Percentiles rank a stretch among this genome's conserved stretches.
Evolutionary conservation across 2,329 filamentous ascomycete genomes (phyloP).

Genomic region (Phaeosphaeria sp.): DNA sequence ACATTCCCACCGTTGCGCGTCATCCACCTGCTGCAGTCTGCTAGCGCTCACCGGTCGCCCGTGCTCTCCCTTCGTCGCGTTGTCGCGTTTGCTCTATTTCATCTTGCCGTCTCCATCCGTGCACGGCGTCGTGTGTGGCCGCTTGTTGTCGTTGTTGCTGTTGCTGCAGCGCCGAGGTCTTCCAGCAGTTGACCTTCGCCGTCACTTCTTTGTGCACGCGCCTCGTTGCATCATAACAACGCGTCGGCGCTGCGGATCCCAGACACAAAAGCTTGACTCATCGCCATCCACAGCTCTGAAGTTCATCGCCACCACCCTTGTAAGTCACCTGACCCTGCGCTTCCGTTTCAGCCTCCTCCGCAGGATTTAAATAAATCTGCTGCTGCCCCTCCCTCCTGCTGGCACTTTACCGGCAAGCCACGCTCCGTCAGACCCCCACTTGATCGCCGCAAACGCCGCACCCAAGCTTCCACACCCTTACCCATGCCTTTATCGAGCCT

Average conservation of each 20-base stretch:
- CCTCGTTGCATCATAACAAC: constrained; percentile 27
- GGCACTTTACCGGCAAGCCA: constrained; percentile 26
- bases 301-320: constrained; percentile 37
- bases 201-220: constrained; percentile 23
- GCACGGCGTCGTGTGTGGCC: constrained; percentile 6
- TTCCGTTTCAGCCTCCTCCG: constrained; percentile 36
- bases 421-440: constrained; percentile 18
- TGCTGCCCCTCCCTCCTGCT: constrained; percentile 26
- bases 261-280: constrained; percentile 35
- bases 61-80: not conserved
- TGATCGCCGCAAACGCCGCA: constrained; percentile 18
- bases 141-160: constrained; percentile 20
- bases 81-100: not conserved
- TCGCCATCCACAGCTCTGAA: constrained; percentile 23
- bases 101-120: constrained; percentile 25
- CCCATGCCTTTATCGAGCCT: not conserved
- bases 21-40: constrained; percentile 26
- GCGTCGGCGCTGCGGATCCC: constrained; percentile 25
- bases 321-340: constrained; percentile 43
- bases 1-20: constrained; percentile 11
- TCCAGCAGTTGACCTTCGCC: constrained; percentile 17
- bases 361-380: constrained; percentile 25
- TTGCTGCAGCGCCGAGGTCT: constrained; percentile 32
- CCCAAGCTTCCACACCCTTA: constrained; percentile 8
- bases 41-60: constrained; percentile 15